These are phyloP conservation scores for Ophiostoma himal-ulmi DNA, from an alignment of 2,329 filamentous ascomycete genomes.

Conservation along the genomic window DNA sequence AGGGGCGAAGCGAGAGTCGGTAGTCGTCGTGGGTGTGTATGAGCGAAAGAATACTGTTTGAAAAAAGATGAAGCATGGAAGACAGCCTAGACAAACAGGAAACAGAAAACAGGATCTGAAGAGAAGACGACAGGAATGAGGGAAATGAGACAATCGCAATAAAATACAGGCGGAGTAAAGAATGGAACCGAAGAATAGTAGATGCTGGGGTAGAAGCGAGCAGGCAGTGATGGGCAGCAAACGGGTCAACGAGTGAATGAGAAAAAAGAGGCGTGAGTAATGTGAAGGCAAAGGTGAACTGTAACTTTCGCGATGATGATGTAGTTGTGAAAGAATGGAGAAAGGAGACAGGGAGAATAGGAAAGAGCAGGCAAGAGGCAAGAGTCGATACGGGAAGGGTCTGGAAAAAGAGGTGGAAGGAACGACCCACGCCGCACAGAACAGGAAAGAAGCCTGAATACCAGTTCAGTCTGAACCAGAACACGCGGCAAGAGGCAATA, in stretches of 20 bases:
- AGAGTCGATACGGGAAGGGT: neutral
- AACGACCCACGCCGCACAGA: conserved; percentile 2
- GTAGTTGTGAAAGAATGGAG: neutral
- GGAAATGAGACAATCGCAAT: neutral
- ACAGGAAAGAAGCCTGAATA: conserved; percentile 6
- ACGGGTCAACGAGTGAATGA: neutral
- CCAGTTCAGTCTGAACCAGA: conserved; percentile 6
- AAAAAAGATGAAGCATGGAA: neutral
- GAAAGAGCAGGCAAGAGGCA: neutral
- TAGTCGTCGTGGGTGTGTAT: neutral
- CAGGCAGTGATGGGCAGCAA: neutral
- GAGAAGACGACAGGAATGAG: conserved; percentile 1
- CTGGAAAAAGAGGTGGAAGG: neutral
- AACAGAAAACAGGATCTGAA: neutral
- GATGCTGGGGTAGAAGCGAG: conserved; percentile 4
- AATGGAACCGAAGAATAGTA: conserved; percentile 3
- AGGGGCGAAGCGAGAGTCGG: neutral
- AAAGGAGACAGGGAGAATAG: neutral
- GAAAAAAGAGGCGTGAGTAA: neutral
- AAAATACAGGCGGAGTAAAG: conserved; percentile 3
- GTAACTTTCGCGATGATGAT: neutral
- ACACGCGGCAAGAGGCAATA: conserved; percentile 20
- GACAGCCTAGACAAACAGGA: neutral
- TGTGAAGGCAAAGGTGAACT: neutral
- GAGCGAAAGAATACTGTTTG: neutral